phyloP scores from a whole-genome alignment of 2,329 filamentous ascomycete species.

The Grosmannia penicillata region DNA sequence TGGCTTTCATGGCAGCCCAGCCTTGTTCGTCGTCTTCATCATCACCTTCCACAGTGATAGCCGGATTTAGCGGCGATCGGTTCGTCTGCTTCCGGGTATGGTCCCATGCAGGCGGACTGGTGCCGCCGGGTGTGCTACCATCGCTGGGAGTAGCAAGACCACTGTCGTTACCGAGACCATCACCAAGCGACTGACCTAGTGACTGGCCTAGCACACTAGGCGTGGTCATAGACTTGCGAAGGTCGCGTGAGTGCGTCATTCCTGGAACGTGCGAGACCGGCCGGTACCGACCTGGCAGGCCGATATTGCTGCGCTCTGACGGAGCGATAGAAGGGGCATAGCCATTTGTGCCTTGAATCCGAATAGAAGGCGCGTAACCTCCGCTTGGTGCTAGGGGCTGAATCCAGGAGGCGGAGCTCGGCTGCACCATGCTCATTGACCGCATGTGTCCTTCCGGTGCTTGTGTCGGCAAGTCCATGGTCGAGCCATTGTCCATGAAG shows the following conservation, averaged over 20 bases:
- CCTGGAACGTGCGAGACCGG: slow-evolving; percentile 58
- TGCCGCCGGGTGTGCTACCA: neutral
- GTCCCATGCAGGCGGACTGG: slow-evolving; percentile 10
- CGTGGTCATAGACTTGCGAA: slow-evolving; percentile 26
- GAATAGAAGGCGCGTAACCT: slow-evolving; percentile 35
- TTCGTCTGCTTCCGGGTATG: slow-evolving; percentile 18
- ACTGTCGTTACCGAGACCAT: neutral
- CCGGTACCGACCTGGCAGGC: slow-evolving; percentile 77
- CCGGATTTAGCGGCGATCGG: slow-evolving; percentile 22
- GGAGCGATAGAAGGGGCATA: slow-evolving; percentile 90
- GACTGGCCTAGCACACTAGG: slow-evolving; percentile 22
- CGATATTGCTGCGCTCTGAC: slow-evolving; percentile 87
- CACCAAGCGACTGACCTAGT: too few relatives aligned
- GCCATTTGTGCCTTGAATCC: slow-evolving; percentile 30
- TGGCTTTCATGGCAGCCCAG: slow-evolving; percentile 57
- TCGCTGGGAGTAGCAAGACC: slow-evolving; percentile 3
- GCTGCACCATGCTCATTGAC: slow-evolving; percentile 76
- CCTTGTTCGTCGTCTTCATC: slow-evolving; percentile 52
- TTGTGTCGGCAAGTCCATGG: slow-evolving; percentile 23
- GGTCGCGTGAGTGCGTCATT: slow-evolving; percentile 15
- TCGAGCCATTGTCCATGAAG: slow-evolving; percentile 29
- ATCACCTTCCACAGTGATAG: slow-evolving; percentile 29
- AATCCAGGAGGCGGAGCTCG: slow-evolving; percentile 44
- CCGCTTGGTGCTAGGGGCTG: slow-evolving; percentile 23
- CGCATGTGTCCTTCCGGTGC: slow-evolving; percentile 35